Evolutionary conservation across 208 protist species (phyloP).

Genomic region (Vickermania spadyakhi): DNA sequence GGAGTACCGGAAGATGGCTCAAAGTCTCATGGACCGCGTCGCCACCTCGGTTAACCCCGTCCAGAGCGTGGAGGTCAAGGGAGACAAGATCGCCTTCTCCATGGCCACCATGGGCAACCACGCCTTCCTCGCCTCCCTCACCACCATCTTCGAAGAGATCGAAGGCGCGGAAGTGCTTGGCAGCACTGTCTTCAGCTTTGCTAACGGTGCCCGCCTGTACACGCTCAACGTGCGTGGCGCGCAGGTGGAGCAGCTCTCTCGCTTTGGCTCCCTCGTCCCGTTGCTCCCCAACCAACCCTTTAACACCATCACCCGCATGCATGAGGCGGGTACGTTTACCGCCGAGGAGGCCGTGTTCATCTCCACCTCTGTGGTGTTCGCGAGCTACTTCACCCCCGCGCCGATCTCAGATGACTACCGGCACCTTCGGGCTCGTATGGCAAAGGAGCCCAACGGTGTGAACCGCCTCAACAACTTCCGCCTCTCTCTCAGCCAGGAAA

Average conservation of each 20-base stretch:
- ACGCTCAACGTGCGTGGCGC: conserved; percentile 44
- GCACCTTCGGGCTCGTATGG: conserved; percentile 44
- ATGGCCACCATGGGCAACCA: conserved; percentile 55
- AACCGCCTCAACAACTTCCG: conserved; percentile 86
- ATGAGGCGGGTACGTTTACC: conserved; percentile 44
- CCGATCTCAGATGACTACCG: conserved; percentile 73
- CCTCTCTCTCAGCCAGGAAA: conserved; percentile 64
- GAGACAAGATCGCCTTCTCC: conserved; percentile 35
- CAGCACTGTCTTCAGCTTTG: conserved; percentile 59
- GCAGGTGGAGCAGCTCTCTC: conserved; percentile 23
- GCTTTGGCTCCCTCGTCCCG: conserved; percentile 43
- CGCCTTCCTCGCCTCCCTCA: conserved; percentile 60
- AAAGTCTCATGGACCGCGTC: conserved; percentile 53
- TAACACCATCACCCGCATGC: conserved; percentile 58
- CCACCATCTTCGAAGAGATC: conserved; percentile 60
- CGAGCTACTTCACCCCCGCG: conserved; percentile 87
- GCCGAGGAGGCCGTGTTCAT: conserved; percentile 66
- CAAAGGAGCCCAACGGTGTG: conserved; percentile 69
- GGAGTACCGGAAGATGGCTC: conserved; percentile 33
- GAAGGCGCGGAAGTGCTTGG: conserved; percentile 31
- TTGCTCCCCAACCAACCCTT: conserved; percentile 61
- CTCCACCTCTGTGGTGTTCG: conserved; percentile 61
- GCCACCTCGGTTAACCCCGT: conserved; percentile 46
- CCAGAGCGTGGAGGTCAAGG: conserved; percentile 12
- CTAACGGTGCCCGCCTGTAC: conserved; percentile 74